Conservation (phyloP, 2,329 filamentous ascomycete species). For the Fonsecaea erecta region DNA sequence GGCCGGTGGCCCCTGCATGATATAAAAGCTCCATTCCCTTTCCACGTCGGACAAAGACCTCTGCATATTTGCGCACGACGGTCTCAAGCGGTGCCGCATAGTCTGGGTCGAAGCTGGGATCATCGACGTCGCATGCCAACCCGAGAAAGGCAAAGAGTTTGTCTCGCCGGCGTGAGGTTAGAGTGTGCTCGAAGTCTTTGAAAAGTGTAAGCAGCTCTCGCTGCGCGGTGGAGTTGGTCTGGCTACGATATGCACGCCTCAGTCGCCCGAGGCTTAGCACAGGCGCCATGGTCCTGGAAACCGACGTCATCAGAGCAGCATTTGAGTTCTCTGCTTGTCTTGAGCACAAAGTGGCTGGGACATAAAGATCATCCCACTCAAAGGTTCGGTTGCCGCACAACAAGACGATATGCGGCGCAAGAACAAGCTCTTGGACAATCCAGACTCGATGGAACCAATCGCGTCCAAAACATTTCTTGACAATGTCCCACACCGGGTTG, state of each 20-base stretch:
- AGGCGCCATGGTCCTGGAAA: background rate
- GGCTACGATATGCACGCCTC: background rate
- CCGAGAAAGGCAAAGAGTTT: conserved; percentile 3
- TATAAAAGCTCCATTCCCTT: background rate
- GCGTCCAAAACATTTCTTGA: background rate
- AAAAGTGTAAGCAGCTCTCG: background rate
- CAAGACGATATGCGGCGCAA: background rate
- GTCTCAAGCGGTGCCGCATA: background rate
- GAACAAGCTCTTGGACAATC: conserved; percentile 1
- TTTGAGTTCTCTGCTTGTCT: background rate
- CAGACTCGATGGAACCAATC: background rate
- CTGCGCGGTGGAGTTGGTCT: background rate
- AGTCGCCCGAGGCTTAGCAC: background rate
- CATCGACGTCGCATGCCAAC: background rate
- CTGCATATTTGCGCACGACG: background rate
- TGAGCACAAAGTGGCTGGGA: background rate
- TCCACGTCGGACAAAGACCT: background rate
- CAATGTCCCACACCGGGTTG: background rate
- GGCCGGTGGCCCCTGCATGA: background rate
- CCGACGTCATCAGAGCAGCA: background rate
- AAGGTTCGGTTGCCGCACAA: background rate
- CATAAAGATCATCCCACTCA: conserved; percentile 1
- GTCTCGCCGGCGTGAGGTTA: background rate
- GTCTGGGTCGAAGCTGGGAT: background rate
- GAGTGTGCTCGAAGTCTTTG: conserved; percentile 1